Evolutionary conservation across 257 asterid genomes (phyloP).

Genomic region (Nicotiana tabacum): DNA sequence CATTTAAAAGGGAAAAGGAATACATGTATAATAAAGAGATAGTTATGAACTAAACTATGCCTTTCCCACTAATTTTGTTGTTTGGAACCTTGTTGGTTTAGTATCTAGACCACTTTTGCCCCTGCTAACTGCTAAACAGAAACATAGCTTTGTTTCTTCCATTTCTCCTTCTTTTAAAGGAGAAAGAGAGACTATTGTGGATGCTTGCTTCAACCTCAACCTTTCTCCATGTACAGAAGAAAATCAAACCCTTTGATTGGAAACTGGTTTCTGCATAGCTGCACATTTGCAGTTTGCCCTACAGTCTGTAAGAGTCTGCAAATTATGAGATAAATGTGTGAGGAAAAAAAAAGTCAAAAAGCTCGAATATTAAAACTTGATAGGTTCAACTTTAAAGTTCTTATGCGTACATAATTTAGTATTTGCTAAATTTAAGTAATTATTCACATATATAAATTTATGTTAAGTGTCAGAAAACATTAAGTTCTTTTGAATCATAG

Average conservation of each 20-base stretch:
- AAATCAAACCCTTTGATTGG: slow-evolving; percentile 23
- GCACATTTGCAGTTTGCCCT: slow-evolving; percentile 66
- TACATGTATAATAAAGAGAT: neutral
- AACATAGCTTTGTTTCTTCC: too few relatives aligned
- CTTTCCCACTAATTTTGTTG: neutral
- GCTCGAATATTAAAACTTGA: neutral
- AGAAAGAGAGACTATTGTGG: too few relatives aligned
- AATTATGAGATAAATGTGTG: neutral
- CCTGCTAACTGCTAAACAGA: neutral
- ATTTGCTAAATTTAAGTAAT: too few relatives aligned
- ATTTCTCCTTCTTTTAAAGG: too few relatives aligned
- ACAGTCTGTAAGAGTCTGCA: slow-evolving; percentile 51
- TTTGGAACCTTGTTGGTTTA: slow-evolving; percentile 2
- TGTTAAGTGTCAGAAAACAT: too few relatives aligned
- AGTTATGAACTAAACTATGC: neutral
- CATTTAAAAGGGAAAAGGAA: neutral
- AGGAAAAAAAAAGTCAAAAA: neutral
- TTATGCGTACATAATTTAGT: too few relatives aligned
- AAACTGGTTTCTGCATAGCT: slow-evolving; percentile 29
- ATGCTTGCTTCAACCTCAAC: neutral
- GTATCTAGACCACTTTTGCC: neutral
- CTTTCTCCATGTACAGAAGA: slow-evolving; percentile 1
- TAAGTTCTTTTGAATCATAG: too few relatives aligned
- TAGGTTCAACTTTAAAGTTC: neutral
- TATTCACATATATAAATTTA: too few relatives aligned